Base-by-base conservation (phyloP, 768 basidiomycete genomes). In the Lactarius indigo region DNA sequence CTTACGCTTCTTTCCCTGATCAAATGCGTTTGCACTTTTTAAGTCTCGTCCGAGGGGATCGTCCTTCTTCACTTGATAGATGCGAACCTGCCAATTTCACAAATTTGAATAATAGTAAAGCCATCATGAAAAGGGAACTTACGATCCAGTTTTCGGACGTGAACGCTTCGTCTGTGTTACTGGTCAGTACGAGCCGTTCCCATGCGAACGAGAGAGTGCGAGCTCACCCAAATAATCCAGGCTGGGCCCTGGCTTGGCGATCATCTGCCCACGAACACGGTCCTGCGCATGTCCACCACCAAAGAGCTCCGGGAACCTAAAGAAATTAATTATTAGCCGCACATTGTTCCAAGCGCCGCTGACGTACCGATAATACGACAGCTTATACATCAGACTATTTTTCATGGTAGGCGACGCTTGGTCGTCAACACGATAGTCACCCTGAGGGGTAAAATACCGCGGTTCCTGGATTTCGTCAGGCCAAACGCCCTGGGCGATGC, bases 101-200 rank as follows among this genome's bases (percentile, higher is more conserved):
- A 8, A 17, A 15, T 39, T 57, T 39, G 17, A 57, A 17, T 42
- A n/a, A 41, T 55, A 12, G 50, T 5, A 18, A 8, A 35, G 31
- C 7, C 23, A 33, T 41, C 8, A 31, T 52, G 31, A 17, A 28
- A 42, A 13, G 23, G 8, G 26, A 50, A 81, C 87, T 77, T 73
- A 94, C 96, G 70, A 99, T 96, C 97, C 97, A 99, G 78, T 99
- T 99, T 81, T 99, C 97, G 8, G 94, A 93, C 2, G 97, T 99
- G 81, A 96, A 99, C 9, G 96, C 97, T 78, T 99, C 97, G 69
- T 99, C 94, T 93, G 68, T 12, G 63, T 60, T 13, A 56, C 28
- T 23, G 47, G 64, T 63, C 28, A 64, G 39, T 65, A 20, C 30
- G 41, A 52, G 33, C 26, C 30, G 33, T 31, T 52, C 52, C 61